Base-by-base conservation (phyloP, 2,329 filamentous ascomycete species). In the Fusarium xyrophilum region DNA sequence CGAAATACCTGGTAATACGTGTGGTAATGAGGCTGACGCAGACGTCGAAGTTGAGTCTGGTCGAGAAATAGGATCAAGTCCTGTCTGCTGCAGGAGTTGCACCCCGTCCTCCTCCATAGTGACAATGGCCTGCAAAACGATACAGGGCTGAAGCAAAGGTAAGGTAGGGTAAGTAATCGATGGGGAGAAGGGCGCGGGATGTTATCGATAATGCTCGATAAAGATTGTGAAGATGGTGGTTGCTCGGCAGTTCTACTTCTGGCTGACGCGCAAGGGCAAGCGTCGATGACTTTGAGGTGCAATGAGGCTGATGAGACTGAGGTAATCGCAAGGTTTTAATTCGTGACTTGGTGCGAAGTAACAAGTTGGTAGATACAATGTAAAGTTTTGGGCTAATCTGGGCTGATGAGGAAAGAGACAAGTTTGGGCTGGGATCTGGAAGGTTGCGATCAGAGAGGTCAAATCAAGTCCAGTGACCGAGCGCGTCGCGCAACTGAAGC, bases 31-130 rank as follows among this genome's bases (percentile, higher is more conserved):
- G 32, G 81, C 74, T 19, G 82, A 82, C 21, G 78, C 79, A 23
- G 81, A 78, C 3, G 83, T 82, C 6, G 85, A 84, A 5, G 82
- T 82, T 33, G 84, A 84, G 69, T 80, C 82, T 25, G 83, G 83
- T 68, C 82, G 80, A 32, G 85, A 84, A 61, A 84, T 82, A 21
- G 82, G 78, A 65, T 87, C 85, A 42, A 82, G 74, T 13, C 77
- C 75, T 36, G 80, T 77, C 38, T 79, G 74, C 40, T 80, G 75
- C 44, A 82, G 74, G 48, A 79, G 70, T 56, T 81, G 80, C 33
- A 77, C 68, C 59, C 78, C 79, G 68, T 85, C 83, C 72, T 85
- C 84, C 82, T 85, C 85, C 71, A 76, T 56, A 19, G 51, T 57
- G 40, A 32, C 13, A n/a, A 27, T 32, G 15, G 32, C 51, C 40